Percentiles rank a stretch among this genome's conserved stretches.
Evolutionary conservation across 169 alveolate species (phyloP).

Genomic region (Plasmodium cynomolgi): DNA sequence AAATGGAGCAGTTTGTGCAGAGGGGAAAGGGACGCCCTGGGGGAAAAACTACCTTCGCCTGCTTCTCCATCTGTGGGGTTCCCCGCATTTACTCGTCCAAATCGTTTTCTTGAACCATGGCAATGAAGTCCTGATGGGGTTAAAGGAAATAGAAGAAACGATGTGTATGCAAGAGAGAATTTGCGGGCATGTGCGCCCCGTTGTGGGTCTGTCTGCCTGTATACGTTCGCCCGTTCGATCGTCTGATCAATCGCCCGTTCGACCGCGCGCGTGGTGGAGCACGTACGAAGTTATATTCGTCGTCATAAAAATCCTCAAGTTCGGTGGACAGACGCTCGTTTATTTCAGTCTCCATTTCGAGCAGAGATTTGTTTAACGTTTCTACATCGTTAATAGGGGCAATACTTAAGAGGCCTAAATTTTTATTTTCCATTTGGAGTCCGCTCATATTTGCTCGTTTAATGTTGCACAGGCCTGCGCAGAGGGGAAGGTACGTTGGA

Average conservation of each 20-base stretch:
- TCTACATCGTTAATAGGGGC: slow-evolving; percentile 28
- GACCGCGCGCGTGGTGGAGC: neutral
- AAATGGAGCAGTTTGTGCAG: neutral
- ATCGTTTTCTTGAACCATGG: slow-evolving; percentile 17
- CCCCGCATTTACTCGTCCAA: slow-evolving; percentile 22
- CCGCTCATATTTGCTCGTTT: slow-evolving; percentile 6
- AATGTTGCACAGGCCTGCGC: slow-evolving; percentile 27
- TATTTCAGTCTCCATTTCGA: slow-evolving; percentile 36
- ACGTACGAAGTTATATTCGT: slow-evolving; percentile 62
- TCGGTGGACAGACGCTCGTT: slow-evolving; percentile 27
- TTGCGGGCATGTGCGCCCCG: neutral
- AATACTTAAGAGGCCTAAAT: slow-evolving; percentile 17
- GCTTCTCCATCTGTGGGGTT: neutral
- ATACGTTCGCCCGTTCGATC: neutral
- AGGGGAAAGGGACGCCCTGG: neutral
- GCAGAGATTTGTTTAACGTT: slow-evolving; percentile 16
- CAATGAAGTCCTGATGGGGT: slow-evolving; percentile 60
- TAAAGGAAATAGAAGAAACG: neutral
- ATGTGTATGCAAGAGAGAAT: neutral
- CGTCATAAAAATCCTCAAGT: slow-evolving; percentile 44
- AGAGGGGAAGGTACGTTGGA: neutral
- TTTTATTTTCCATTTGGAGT: slow-evolving; percentile 21
- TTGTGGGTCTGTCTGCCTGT: neutral
- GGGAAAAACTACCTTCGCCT: neutral
- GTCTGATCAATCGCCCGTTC: neutral